Percentiles rank a stretch among this genome's conserved stretches.
These are phyloP conservation scores for Corinectria fuckeliana DNA, from an alignment of 2,329 filamentous ascomycete species.

Conservation along the genomic window DNA sequence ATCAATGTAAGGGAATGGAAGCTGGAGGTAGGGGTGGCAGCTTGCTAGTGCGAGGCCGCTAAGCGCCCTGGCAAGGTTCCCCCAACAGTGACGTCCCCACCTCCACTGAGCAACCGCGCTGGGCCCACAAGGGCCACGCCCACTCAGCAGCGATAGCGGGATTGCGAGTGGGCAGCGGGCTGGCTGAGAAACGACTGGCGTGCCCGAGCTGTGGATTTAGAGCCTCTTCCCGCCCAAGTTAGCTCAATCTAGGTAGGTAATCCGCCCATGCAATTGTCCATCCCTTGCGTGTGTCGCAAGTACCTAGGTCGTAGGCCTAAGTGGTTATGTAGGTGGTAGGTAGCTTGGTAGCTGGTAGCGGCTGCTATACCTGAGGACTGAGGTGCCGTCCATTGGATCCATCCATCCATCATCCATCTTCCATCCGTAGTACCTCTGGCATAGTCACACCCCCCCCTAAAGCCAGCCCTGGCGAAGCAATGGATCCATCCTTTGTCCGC, in stretches of 20 bases:
- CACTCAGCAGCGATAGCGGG: slow-evolving; percentile 31
- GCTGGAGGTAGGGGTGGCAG: slow-evolving; percentile 4
- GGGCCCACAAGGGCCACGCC: slow-evolving; percentile 27
- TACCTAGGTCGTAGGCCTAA: too few species aligned
- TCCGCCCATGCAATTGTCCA: slow-evolving; percentile 14
- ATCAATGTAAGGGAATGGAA: neutral
- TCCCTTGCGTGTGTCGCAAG: slow-evolving; percentile 24
- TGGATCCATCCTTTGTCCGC: neutral
- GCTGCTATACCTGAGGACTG: too few species aligned
- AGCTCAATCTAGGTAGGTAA: too few species aligned
- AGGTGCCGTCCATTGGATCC: too few species aligned
- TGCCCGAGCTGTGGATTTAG: slow-evolving; percentile 5
- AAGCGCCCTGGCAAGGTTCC: slow-evolving; percentile 36
- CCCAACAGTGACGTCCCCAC: slow-evolving; percentile 36
- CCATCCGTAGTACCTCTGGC: too few species aligned
- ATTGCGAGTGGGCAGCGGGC: slow-evolving; percentile 28
- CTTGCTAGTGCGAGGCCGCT: slow-evolving; percentile 22
- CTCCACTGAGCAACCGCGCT: slow-evolving; percentile 39
- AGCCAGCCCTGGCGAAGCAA: neutral
- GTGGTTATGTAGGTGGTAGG: too few species aligned
- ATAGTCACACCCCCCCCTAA: neutral
- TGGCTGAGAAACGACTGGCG: slow-evolving; percentile 31
- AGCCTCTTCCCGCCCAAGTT: neutral
- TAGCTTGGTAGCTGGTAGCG: too few species aligned
- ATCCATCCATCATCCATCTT: too few species aligned